Conservation (phyloP, 768 basidiomycete genomes). For the Trametes maxima region DNA sequence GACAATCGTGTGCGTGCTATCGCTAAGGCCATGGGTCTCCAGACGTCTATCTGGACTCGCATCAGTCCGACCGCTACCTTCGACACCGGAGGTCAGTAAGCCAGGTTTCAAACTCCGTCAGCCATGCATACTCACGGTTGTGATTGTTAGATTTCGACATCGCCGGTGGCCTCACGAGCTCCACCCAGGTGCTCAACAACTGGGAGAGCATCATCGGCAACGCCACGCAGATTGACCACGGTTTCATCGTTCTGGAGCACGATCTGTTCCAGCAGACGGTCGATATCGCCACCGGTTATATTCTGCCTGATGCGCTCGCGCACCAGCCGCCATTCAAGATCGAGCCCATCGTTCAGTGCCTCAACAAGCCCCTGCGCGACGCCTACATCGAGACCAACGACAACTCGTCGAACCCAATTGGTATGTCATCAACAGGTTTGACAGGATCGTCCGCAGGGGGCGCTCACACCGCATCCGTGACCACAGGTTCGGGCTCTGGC, state of each 20-base stretch:
- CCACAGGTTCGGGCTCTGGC: slow-evolving; percentile 3
- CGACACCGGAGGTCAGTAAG: slow-evolving; percentile 61
- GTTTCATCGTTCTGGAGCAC: slow-evolving; percentile 89
- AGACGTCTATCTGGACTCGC: slow-evolving; percentile 84
- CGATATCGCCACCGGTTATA: slow-evolving; percentile 84
- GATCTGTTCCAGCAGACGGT: slow-evolving; percentile 86
- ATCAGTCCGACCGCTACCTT: slow-evolving; percentile 61
- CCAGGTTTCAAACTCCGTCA: neutral
- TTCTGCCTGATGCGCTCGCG: slow-evolving; percentile 78
- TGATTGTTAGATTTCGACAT: slow-evolving; percentile 72
- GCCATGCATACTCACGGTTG: slow-evolving; percentile 1
- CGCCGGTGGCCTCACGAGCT: slow-evolving; percentile 58
- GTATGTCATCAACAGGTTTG: slow-evolving; percentile 2
- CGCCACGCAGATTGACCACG: slow-evolving; percentile 57
- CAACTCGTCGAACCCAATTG: slow-evolving; percentile 62
- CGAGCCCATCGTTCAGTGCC: slow-evolving; percentile 69
- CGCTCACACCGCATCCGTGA: slow-evolving; percentile 32
- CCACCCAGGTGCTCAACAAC: slow-evolving; percentile 63
- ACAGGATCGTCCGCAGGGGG: neutral
- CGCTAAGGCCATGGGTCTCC: slow-evolving; percentile 77
- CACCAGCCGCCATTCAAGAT: slow-evolving; percentile 67
- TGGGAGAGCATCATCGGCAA: slow-evolving; percentile 75
- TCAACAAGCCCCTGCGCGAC: slow-evolving; percentile 56
- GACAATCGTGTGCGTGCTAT: slow-evolving; percentile 89
- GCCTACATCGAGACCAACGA: slow-evolving; percentile 85